Evolutionary conservation across 2,329 filamentous ascomycete genomes (phyloP).

Genomic region (Fusarium sp.): DNA sequence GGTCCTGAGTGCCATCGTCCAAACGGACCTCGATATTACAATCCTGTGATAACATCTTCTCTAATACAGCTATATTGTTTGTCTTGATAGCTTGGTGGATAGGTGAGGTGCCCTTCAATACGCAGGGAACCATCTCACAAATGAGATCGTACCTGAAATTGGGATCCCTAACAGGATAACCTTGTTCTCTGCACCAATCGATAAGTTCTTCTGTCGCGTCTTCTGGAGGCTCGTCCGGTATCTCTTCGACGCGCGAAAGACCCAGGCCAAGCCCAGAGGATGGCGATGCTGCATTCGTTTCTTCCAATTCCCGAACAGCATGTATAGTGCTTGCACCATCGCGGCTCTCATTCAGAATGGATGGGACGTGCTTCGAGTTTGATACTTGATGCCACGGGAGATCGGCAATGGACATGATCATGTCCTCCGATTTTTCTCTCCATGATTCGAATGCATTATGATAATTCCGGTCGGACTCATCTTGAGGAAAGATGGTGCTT

Average conservation of each 20-base stretch:
- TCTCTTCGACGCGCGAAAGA: background rate
- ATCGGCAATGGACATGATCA: background rate
- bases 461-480: fast-evolving
- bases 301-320: background rate
- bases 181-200: background rate
- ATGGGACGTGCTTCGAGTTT: background rate
- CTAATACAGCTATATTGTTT: background rate
- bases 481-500: background rate
- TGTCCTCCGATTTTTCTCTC: fast-evolving
- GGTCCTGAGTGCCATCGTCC: background rate
- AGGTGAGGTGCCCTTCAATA: background rate
- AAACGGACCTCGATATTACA: background rate
- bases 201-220: background rate
- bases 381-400: background rate
- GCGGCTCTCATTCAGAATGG: background rate
- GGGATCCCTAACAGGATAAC: background rate
- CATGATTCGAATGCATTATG: background rate
- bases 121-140: background rate
- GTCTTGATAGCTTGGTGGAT: background rate
- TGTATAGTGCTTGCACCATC: background rate
- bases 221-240: background rate
- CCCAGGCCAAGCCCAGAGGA: fast-evolving
- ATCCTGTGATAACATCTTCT: background rate
- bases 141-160: background rate
- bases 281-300: fast-evolving